Evolutionary conservation across 2,329 filamentous ascomycete species (phyloP), one percentile per base, ranked within the genome.

Genomic region (Huntiella decipiens): DNA sequence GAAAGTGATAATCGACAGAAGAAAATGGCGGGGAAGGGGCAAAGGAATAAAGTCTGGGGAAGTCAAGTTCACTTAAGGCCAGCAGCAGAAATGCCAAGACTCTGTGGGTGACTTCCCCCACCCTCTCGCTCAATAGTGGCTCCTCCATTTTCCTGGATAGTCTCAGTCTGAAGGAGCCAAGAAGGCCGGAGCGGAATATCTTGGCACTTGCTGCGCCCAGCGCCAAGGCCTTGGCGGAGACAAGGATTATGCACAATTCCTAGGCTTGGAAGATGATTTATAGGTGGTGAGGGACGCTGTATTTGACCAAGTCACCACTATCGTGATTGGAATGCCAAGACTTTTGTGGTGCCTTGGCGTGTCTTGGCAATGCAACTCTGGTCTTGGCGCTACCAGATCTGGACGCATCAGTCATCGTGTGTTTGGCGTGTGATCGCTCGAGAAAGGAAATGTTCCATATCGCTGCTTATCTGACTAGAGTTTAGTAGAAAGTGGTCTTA

Each of bases 201-300:
- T 49, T 49, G 47, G 47, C 47, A 44, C 6, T 38, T 46, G 44
- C 47, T 49, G 47, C 47, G 47, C 47, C 47, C 44, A 44, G 47
- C 31, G 47, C 47, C 47, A 49, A 49, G 47, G 3, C 44, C 47
- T 49, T 49, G 47, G 47, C 44, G 39, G 44, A 40, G 44, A 36
- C 37, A 46, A 45, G 37, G 41, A 33, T 33, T 15, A 45, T 49
- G 38, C 44, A 36, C 3, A 43, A 19, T 28, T 38, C 31, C 37
- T 10, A 28, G 22, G 22, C 22, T 28, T 8, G 22, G 8, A 28
- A 28, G 22, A 7, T 8, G 22, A 10, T 8, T 28, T 28, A 28
- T 10, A 28, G 22, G 22, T 10, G 22, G 22, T 28, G 2, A 10
- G 7, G 8, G 7, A 28, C 22, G 22, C 22, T 28, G 5, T 5